Evolutionary conservation across 176 grass and related monocot genomes (phyloP).

Genomic region (Carex pumila): DNA sequence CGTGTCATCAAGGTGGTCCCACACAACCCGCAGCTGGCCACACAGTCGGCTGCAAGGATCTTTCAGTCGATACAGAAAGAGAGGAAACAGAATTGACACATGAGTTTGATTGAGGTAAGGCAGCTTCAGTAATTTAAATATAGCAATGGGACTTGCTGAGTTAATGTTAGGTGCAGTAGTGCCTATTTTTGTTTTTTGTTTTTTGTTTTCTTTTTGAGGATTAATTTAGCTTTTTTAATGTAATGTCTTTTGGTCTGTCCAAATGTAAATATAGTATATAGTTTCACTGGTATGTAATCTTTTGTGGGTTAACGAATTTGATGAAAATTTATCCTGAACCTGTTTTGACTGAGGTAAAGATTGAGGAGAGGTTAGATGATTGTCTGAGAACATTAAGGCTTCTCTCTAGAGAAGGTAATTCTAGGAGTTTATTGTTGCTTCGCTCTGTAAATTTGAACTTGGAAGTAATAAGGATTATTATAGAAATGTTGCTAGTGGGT

Average conservation of each 20-base stretch:
- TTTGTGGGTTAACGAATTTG: slow-evolving; percentile 10
- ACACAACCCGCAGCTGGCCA: slow-evolving; percentile 53
- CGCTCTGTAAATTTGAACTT: background rate
- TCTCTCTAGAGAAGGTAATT: background rate
- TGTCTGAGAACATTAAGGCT: background rate
- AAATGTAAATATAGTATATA: slow-evolving; percentile 20
- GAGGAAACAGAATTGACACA: slow-evolving; percentile 37
- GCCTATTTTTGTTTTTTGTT: background rate
- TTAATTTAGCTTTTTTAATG: background rate
- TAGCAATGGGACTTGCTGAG: background rate
- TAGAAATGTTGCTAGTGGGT: no score
- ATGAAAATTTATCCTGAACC: background rate
- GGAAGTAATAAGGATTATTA: no score
- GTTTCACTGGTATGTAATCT: background rate
- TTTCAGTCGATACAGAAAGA: slow-evolving; percentile 85
- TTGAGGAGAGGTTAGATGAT: background rate
- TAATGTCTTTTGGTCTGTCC: background rate
- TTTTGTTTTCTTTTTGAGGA: background rate
- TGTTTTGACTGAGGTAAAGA: background rate
- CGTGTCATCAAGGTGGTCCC: slow-evolving; percentile 79
- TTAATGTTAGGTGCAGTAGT: background rate
- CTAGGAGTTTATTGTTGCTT: background rate
- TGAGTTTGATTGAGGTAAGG: slow-evolving; percentile 9
- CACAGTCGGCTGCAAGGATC: slow-evolving; percentile 65
- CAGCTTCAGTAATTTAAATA: slow-evolving; percentile 3